Evolutionary conservation across 2,329 filamentous ascomycete species (phyloP).

Genomic region (Stachybotrys chartarum): DNA sequence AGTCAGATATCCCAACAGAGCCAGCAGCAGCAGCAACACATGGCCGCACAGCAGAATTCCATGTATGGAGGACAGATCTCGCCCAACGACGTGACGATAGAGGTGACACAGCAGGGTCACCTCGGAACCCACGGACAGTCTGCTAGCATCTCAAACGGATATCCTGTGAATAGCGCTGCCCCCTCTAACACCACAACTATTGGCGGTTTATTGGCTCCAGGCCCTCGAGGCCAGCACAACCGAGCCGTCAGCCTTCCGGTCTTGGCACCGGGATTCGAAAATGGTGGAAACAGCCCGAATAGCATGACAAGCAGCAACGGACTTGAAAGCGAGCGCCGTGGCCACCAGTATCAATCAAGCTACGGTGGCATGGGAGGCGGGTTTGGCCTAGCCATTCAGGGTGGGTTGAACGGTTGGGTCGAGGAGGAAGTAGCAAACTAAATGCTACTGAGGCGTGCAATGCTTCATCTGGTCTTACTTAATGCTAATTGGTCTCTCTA

Average conservation of each 20-base stretch:
- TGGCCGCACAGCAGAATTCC: conserved; percentile 70
- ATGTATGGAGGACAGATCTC: conserved; percentile 67
- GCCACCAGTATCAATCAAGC: conserved; percentile 60
- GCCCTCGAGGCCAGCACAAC: conserved; percentile 55
- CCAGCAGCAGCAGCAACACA: conserved; percentile 66
- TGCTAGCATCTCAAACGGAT: conserved; percentile 59
- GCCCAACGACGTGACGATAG: conserved; percentile 48
- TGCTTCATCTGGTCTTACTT: background rate
- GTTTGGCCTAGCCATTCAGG: conserved; percentile 56
- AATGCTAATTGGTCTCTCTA: conserved; percentile 8
- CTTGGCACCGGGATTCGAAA: conserved; percentile 57
- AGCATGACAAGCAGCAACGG: conserved; percentile 37
- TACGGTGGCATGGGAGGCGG: conserved; percentile 53
- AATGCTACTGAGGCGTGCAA: conserved; percentile 8
- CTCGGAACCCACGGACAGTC: conserved; percentile 58
- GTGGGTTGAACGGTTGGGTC: conserved; percentile 59
- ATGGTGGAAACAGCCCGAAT: conserved; percentile 46
- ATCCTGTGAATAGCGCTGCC: conserved; percentile 40
- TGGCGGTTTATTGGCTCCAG: conserved; percentile 69
- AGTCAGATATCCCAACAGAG: conserved; percentile 71
- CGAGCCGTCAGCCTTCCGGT: conserved; percentile 84
- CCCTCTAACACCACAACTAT: conserved; percentile 59
- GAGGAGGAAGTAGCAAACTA: conserved; percentile 60
- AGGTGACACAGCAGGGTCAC: conserved; percentile 54
- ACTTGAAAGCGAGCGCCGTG: conserved; percentile 48